Percentiles rank a stretch among this genome's conserved stretches.
phyloP scores from a whole-genome alignment of 352 stramenopile genomes.

The Pythium aristosporum region DNA sequence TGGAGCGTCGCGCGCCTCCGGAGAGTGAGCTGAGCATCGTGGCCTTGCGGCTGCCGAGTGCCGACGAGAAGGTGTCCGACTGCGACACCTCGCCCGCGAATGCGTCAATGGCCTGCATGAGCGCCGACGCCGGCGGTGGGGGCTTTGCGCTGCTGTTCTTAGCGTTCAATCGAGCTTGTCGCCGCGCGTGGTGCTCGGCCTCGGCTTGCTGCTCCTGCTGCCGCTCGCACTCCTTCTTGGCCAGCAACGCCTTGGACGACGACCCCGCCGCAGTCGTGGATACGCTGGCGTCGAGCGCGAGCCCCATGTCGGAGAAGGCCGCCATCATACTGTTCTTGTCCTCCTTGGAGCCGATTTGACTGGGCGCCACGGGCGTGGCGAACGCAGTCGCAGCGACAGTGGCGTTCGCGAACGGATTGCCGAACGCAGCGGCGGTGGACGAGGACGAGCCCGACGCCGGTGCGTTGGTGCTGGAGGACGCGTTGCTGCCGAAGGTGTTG shows the following conservation, averaged over 20 bases:
- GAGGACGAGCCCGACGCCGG: background rate
- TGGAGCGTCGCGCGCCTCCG: slow-evolving; percentile 38
- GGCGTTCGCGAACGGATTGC: slow-evolving; percentile 28
- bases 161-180: slow-evolving; percentile 29
- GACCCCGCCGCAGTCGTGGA: slow-evolving; percentile 12
- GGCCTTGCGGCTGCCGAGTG: slow-evolving; percentile 1
- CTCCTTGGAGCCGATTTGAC: slow-evolving; percentile 18
- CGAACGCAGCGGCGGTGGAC: slow-evolving; percentile 3
- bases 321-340: slow-evolving; percentile 47
- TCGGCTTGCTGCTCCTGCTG: slow-evolving; percentile 33
- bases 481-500: slow-evolving; percentile 5
- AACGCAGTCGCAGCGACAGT: background rate
- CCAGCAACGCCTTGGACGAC: slow-evolving; percentile 52
- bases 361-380: background rate
- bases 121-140: slow-evolving; percentile 36
- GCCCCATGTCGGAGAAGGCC: slow-evolving; percentile 53
- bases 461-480: background rate
- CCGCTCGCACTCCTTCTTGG: slow-evolving; percentile 44
- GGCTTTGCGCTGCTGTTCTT: slow-evolving; percentile 11
- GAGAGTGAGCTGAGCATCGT: slow-evolving; percentile 19
- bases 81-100: slow-evolving; percentile 59
- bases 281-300: slow-evolving; percentile 35
- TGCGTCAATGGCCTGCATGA: slow-evolving; percentile 58
- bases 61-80: slow-evolving; percentile 30
- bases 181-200: slow-evolving; percentile 29